Base-by-base conservation (phyloP, 2,329 filamentous ascomycete species). In the Ascochyta fabae region DNA sequence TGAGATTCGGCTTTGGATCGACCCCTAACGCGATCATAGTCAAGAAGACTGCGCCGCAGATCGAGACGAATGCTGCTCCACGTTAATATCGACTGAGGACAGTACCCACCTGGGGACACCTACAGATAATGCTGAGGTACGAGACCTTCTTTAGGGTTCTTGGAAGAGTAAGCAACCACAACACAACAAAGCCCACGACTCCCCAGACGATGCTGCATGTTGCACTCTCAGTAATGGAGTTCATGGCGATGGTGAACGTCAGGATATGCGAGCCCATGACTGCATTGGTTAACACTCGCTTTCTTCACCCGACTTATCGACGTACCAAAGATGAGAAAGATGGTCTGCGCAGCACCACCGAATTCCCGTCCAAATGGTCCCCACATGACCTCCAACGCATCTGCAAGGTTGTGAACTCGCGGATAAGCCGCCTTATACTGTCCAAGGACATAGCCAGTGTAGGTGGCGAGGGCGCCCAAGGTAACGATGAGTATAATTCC, bases 251-350 rank as follows among this genome's bases (percentile, higher is more conserved):
- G 33, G 81, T 84, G 63, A 89, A 89, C 0, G 87, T 88, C 60
- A 90, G 76, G 54, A 88, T 80, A 74, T 91, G 88, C n/a, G 86
- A 88, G 38, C 84, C 85, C 53, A 55, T 55, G 12, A 55, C 53
- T 55, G 27, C 7, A 42, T 3, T n/a, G 5, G 31, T 55, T 23
- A 55, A 46, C 22, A 15, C 15, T 31, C 16, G 9, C 26, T 22
- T 29, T n/a, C 19, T 15, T 22, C 1, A 31, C 6, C 6, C 9
- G 15, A 3, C 10, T 9, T 13, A 13, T 22, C 9, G 16, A 46
- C 73, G 88, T 86, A 65, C 88, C 82, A 74, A 90, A 88, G 56
- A 87, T 77, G 38, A 90, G 79, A 74, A 89, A 85, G 24, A 89
- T 75, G 13, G 81, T 78, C 65, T 88, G 86, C 63, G 84, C 86